These are phyloP conservation scores for Zasmidium angulare DNA, from an alignment of 2,329 filamentous ascomycete genomes.

Conservation along the genomic window DNA sequence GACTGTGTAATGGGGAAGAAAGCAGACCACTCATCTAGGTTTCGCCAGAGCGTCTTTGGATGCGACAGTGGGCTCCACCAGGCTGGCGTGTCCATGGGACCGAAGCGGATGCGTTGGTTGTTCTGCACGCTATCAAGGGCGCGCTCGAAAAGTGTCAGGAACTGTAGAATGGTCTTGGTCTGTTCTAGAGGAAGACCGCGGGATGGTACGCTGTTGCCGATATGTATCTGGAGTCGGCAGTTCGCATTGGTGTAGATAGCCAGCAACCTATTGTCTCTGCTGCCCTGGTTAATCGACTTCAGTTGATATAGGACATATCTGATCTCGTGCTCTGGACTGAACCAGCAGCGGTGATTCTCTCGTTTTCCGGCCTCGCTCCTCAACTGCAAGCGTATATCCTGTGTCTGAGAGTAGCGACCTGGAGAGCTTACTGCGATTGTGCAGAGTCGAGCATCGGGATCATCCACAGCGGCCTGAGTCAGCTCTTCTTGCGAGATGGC, in stretches of 20 bases:
- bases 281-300: background rate
- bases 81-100: background rate
- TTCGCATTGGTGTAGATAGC: background rate
- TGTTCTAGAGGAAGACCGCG: background rate
- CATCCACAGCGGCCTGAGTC: background rate
- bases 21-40: background rate
- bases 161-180: slow-evolving; percentile 1
- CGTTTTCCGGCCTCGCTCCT: background rate
- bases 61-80: background rate
- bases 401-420: background rate
- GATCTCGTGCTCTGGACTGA: background rate
- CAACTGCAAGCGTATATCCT: background rate
- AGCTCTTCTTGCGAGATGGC: background rate
- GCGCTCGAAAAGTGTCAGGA: background rate
- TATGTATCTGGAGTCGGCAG: background rate
- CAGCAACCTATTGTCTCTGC: background rate
- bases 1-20: background rate
- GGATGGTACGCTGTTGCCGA: background rate
- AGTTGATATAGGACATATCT: background rate
- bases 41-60: background rate
- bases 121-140: background rate
- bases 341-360: background rate
- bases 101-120: background rate
- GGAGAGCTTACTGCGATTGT: background rate
- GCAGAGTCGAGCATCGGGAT: background rate